Percentiles rank a stretch among this genome's conserved stretches.
Conservation (phyloP, 306 rosid species). For the Lathyrus sativus region DNA sequence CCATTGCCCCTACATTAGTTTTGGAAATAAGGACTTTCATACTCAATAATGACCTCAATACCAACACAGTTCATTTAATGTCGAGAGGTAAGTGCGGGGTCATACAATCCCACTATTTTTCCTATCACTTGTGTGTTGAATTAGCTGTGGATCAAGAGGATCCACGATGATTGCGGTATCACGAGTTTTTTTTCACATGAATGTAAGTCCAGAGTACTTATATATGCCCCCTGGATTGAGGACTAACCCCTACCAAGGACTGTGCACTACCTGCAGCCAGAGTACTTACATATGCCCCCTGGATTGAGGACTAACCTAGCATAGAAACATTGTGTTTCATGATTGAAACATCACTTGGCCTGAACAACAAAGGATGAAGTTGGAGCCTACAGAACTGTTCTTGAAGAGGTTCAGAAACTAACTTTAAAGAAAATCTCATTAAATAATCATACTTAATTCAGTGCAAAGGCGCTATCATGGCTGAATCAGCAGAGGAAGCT, state of each 20-base stretch:
- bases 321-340: background rate
- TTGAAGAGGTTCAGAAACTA: background rate
- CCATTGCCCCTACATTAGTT: background rate
- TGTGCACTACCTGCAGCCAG: background rate
- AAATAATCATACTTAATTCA: background rate
- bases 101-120: background rate
- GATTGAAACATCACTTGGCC: background rate
- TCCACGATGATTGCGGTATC: background rate
- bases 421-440: too few relatives aligned
- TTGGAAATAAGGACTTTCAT: background rate
- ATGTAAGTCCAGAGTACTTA: background rate
- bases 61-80: background rate
- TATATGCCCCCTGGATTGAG: background rate
- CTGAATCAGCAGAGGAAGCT: background rate
- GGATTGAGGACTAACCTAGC: background rate
- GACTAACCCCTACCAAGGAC: background rate
- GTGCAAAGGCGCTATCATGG: background rate
- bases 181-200: background rate
- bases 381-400: background rate
- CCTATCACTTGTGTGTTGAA: background rate
- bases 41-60: constrained; percentile 5
- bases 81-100: background rate
- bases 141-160: background rate
- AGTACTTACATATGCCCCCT: background rate
- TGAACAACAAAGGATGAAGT: background rate